Base-by-base conservation (phyloP, 2,329 filamentous ascomycete genomes). In the Ambrosiella beaveri region DNA sequence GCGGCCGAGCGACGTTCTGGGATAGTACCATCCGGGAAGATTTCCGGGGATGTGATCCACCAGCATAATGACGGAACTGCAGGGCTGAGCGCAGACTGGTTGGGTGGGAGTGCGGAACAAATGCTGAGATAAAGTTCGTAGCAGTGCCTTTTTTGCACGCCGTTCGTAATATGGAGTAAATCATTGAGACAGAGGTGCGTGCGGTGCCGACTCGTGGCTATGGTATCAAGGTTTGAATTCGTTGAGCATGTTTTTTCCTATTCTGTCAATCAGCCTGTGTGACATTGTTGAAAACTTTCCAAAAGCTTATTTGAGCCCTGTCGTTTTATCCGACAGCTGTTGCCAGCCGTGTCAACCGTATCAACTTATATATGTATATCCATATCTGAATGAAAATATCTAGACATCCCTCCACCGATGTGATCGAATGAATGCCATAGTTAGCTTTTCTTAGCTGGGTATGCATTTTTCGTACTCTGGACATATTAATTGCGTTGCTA, bases 1-100 rank as follows among this genome's bases (percentile, higher is more conserved):
- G 68, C 5, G 70, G 58, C 61, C 70, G 71, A 41, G 71, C 70
- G 27, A 81, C 78, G 51, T 70, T 71, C 62, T 79, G 73, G 7
- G 79, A 79, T 6, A 82, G 71, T 37, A 78, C 73, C 78, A 81
- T 80, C 55, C 79, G 77, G 47, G 77, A 78, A 40, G 79, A 74
- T 41, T 54, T 51, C 35, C 27, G 41, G 39, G 41, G 13, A 3
- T 54, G 45, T 39, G 44, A 52, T 13, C 38, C 27, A 17, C 54
- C 57, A 8, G 44, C 56, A 51, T 60, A 60, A 45, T 53, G 19
- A 39, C 59, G 59, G 35, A 39, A 12, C 13, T 56, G 38, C 38
- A 51, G 36, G 39, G 15, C n/a, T 12, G 51, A 52, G 19, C 13
- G 50, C 5, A 36, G n/a, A 39, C 45, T 51, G 40, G 54, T 15